Evolutionary conservation across 768 basidiomycete species (phyloP), one percentile per base, ranked within the genome.

Genomic region (Austroboletus festivus): DNA sequence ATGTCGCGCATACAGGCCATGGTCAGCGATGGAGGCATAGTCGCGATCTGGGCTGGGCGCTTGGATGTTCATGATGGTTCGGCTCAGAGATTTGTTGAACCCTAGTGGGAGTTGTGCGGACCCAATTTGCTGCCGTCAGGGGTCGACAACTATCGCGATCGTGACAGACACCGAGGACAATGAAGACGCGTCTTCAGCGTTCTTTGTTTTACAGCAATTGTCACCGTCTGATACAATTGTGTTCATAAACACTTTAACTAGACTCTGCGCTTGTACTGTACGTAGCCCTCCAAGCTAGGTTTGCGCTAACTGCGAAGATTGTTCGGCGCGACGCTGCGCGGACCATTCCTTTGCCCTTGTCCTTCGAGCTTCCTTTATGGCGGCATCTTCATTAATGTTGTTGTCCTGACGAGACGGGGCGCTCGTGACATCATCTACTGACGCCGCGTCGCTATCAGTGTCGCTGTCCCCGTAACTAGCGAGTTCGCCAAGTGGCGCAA

Each of bases 21-120:
- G 89, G 60, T 91, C 89, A 15, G 86, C 80, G 46, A 92, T 85
- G 19, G 85, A 72, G 41, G 83, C 66, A 63, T 91, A 91, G 43
- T 82, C 86, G 44, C 87, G 75, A 28, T 85, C 72, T 35, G 71
- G 61, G 42, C 60, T 59, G 24, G 83, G 82, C 22, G 77, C 64
- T 30, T 75, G 76, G 47, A 78, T 58, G 61, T 83, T 85, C 81
- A 63, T 71, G 50, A 31, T 56, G 47, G 42, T 42, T 37, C 42
- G 15, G 18, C 22, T 28, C 38, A 35, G 31, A 41, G 42, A 19
- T 23, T 9, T 13, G 21, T 35, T 18, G n/a, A n/a, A 26, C 38
- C 33, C 26, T 33, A n/a, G 28, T 35, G 44, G 44, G 48, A 20
- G 23, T 39, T 48, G 19, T 24, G 34, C 34, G 34, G 41, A 50